These are phyloP conservation scores for Rossbeevera mucosa DNA, from an alignment of 768 basidiomycete genomes.

Conservation along the genomic window DNA sequence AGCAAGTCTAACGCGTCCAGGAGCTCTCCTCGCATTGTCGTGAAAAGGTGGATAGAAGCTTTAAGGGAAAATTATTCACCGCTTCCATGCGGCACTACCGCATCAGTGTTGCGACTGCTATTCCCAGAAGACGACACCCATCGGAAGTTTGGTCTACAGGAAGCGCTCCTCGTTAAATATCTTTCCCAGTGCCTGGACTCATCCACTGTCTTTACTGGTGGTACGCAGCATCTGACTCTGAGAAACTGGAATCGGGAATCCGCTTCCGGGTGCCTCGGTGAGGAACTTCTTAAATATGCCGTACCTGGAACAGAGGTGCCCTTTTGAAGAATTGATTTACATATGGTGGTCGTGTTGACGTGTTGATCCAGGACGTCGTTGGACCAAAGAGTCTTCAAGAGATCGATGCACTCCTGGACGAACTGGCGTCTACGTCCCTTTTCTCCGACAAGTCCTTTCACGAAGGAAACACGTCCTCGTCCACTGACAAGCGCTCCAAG, in stretches of 20 bases:
- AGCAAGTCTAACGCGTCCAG: neutral
- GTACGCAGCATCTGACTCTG: slow-evolving; percentile 29
- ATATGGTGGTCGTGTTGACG: slow-evolving; percentile 4
- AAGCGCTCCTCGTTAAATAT: slow-evolving; percentile 49
- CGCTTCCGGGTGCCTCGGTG: slow-evolving; percentile 65
- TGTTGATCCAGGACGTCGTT: slow-evolving; percentile 10
- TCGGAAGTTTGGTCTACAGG: slow-evolving; percentile 72
- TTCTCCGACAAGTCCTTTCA: slow-evolving; percentile 55
- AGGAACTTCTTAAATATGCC: slow-evolving; percentile 47
- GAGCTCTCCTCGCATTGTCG: slow-evolving; percentile 38
- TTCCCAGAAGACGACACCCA: slow-evolving; percentile 78
- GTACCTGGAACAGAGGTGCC: slow-evolving; percentile 35
- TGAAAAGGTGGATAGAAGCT: slow-evolving; percentile 41
- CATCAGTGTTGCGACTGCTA: slow-evolving; percentile 65
- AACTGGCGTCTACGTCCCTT: slow-evolving; percentile 62
- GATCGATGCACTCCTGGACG: slow-evolving; percentile 65
- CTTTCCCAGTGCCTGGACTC: slow-evolving; percentile 49
- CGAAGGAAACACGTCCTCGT: slow-evolving; percentile 22
- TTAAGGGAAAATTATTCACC: slow-evolving; percentile 43
- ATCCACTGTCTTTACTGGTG: slow-evolving; percentile 25
- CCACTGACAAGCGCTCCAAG: slow-evolving; percentile 31
- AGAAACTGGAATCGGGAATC: slow-evolving; percentile 39
- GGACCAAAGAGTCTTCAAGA: slow-evolving; percentile 39
- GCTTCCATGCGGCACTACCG: slow-evolving; percentile 50
- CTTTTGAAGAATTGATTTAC: neutral